A percentile compares a stretch with the other conserved stretches of the same genome.
Evolutionary conservation across 805 yeast species (phyloP).

Genomic region (Starmerella riodocensis): DNA sequence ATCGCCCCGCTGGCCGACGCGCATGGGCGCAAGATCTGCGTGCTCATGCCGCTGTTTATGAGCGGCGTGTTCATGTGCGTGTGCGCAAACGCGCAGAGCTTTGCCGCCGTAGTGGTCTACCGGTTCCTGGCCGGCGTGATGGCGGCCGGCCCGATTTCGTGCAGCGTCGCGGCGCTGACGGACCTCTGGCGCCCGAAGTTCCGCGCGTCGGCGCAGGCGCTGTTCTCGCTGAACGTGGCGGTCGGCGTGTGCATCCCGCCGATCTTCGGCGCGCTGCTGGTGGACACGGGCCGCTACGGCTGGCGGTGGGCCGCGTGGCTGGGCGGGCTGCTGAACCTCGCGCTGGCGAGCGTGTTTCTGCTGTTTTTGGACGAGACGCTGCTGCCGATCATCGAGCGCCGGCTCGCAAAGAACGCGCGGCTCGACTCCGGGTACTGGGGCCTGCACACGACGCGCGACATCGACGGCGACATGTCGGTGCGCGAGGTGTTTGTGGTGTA

Average conservation of each 20-base stretch:
- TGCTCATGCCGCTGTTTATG: constrained; percentile 37
- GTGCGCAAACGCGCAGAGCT: constrained; percentile 17
- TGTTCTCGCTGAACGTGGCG: constrained; percentile 12
- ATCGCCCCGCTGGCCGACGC: constrained; percentile 85
- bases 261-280: constrained; percentile 25
- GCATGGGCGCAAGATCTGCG: constrained; percentile 53
- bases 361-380: constrained; percentile 29
- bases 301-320: constrained; percentile 53
- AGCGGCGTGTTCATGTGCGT: constrained; percentile 20
- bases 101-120: constrained; percentile 38
- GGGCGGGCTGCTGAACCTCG: constrained; percentile 32
- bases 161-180: constrained; percentile 19
- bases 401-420: constrained; percentile 52
- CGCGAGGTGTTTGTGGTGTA: constrained; percentile 57
- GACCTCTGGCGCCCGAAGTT: constrained; percentile 26
- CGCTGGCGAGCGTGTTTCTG: constrained; percentile 30
- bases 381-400: constrained; percentile 39
- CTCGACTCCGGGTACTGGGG: constrained; percentile 64
- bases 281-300: constrained; percentile 31
- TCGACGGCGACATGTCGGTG: constrained; percentile 48
- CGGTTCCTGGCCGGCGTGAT: constrained; percentile 69
- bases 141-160: constrained; percentile 51
- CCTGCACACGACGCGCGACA: constrained; percentile 87
- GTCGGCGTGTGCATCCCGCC: constrained; percentile 22
- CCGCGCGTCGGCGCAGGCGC: constrained; percentile 17